phyloP scores from a whole-genome alignment of 1,139 yeast species.

The Sugiyamaella neomexicana region DNA sequence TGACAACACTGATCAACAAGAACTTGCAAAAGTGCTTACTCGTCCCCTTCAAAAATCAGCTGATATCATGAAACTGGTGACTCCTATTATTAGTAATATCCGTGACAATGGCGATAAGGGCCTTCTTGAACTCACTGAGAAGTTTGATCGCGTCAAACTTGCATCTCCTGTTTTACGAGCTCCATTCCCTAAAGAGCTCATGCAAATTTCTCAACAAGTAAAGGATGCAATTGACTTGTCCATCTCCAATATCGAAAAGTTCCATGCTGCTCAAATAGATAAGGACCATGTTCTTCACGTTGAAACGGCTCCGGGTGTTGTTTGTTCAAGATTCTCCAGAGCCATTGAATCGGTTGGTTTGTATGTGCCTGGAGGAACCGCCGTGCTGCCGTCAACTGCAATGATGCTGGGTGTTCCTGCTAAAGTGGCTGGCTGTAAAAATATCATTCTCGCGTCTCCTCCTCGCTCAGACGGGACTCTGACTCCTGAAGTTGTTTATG shows the following conservation, averaged over 20 bases:
- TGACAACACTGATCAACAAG: constrained; percentile 47
- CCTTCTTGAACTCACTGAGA: constrained; percentile 77
- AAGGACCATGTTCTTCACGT: constrained; percentile 58
- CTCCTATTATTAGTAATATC: constrained; percentile 83
- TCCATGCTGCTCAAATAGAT: constrained; percentile 90
- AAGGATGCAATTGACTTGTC: constrained; percentile 86
- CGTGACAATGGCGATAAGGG: constrained; percentile 81
- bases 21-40: constrained; percentile 60
- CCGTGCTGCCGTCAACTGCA: constrained; percentile 96
- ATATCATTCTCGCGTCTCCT: constrained; percentile 95
- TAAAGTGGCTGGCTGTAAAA: constrained; percentile 93
- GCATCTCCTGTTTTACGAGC: constrained; percentile 74
- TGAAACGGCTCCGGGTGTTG: constrained; percentile 92
- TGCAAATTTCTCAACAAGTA: constrained; percentile 75
- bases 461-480: constrained; percentile 90
- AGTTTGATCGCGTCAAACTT: constrained; percentile 82
- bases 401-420: constrained; percentile 99
- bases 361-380: constrained; percentile 98
- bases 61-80: constrained; percentile 87
- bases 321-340: constrained; percentile 90
- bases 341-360: constrained; percentile 94
- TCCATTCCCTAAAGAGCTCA: constrained; percentile 78
- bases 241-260: constrained; percentile 80
- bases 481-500: constrained; percentile 96
- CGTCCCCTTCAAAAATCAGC: constrained; percentile 92